These are phyloP conservation scores for Lactarius trivialis DNA, from an alignment of 768 basidiomycete species.

Conservation along the genomic window DNA sequence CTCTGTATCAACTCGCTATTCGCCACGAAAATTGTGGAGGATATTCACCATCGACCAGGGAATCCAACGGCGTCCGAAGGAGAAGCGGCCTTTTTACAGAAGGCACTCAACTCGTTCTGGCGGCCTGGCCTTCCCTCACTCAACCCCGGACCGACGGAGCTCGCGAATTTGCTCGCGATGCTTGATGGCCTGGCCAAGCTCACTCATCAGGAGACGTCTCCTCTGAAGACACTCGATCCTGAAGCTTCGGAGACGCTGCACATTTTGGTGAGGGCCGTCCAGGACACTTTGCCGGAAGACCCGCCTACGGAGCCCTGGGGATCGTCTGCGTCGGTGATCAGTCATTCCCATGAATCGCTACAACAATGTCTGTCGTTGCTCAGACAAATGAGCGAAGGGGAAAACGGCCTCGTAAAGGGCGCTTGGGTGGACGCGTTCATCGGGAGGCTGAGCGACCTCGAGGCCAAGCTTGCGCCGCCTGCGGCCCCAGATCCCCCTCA, in stretches of 20 bases:
- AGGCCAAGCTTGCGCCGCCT: not conserved
- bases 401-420: not conserved
- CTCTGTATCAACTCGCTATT: not conserved
- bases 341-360: not conserved
- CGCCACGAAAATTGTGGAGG: not conserved
- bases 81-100: not conserved
- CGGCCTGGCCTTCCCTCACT: not conserved
- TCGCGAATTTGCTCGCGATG: not conserved
- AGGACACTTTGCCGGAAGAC: not conserved
- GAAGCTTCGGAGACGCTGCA: not conserved
- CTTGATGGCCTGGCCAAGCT: not conserved
- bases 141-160: not conserved
- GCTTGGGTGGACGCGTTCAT: not conserved
- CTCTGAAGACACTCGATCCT: not conserved
- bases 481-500: not conserved
- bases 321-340: not conserved
- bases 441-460: constrained; percentile 1
- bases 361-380: not conserved
- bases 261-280: not conserved
- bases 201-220: not conserved
- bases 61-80: not conserved
- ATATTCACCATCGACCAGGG: not conserved
- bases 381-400: not conserved
- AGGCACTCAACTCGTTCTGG: not conserved
- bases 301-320: not conserved